These are phyloP conservation scores for Penicillium cataractarum DNA, from an alignment of 495 filamentous ascomycete genomes.

Conservation along the genomic window DNA sequence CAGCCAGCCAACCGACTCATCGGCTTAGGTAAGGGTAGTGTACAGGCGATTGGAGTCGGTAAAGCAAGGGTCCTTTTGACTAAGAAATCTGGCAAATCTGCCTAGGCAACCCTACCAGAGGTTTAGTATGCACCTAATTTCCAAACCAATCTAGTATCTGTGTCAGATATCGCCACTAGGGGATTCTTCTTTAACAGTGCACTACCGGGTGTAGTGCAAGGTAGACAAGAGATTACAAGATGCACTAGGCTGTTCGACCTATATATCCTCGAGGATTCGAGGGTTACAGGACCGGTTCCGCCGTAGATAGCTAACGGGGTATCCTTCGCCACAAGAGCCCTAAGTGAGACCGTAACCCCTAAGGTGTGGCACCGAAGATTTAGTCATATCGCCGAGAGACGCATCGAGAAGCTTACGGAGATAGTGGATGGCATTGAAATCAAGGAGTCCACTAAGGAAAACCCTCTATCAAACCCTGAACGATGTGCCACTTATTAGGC, in stretches of 20 bases:
- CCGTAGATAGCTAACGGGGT: not conserved
- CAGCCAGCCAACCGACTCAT: not conserved
- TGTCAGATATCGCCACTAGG: not conserved
- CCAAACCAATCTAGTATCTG: not conserved
- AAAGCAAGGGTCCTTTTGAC: not conserved
- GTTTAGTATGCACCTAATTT: not conserved
- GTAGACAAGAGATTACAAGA: not conserved
- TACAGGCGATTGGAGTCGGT: not conserved
- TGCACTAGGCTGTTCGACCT: not conserved
- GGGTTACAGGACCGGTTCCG: too few species aligned
- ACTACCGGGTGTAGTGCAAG: not conserved
- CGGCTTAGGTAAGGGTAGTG: not conserved
- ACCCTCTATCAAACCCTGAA: not conserved
- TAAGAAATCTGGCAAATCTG: not conserved
- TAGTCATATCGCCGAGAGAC: not conserved
- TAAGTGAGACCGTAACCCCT: not conserved
- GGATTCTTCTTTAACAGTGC: not conserved
- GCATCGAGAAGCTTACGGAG: not conserved
- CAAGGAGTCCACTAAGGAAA: not conserved
- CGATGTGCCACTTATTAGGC: not conserved
- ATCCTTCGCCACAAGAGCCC: not conserved
- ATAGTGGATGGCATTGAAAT: conserved; percentile 5
- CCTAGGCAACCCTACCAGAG: not conserved
- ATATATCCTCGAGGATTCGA: not conserved
- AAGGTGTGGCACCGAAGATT: not conserved